Evolutionary conservation across 179 eudicot species (phyloP).

Genomic region (Beta lomatogona): DNA sequence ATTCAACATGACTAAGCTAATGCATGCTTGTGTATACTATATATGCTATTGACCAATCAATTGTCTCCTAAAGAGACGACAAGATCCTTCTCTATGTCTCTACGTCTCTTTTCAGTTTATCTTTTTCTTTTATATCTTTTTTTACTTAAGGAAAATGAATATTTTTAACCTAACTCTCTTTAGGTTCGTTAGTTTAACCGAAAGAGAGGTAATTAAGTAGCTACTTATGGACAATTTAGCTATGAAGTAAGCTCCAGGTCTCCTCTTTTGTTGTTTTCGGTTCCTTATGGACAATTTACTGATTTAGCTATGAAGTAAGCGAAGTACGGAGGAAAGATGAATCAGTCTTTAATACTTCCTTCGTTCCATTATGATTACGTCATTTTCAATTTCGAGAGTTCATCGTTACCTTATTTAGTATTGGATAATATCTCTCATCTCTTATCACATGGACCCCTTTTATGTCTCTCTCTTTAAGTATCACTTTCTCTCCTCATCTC

Average conservation of each 20-base stretch:
- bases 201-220: background rate
- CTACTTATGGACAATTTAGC: background rate
- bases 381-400: too few relatives aligned
- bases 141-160: background rate
- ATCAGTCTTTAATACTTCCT: too few relatives aligned
- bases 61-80: constrained; percentile 20
- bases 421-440: too few relatives aligned
- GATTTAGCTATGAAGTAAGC: too few relatives aligned
- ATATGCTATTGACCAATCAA: constrained; percentile 8
- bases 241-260: background rate
- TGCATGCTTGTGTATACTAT: constrained; percentile 18
- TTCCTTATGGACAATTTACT: too few relatives aligned
- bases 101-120: background rate
- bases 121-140: background rate
- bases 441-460: too few relatives aligned
- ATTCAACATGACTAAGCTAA: constrained; percentile 8
- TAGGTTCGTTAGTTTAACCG: background rate
- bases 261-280: too few relatives aligned
- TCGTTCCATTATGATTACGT: too few relatives aligned
- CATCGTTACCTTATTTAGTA: too few relatives aligned
- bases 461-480: too few relatives aligned
- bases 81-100: constrained; percentile 13
- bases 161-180: constrained; percentile 6
- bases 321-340: too few relatives aligned
- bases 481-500: too few relatives aligned